Evolutionary conservation across 768 basidiomycete species (phyloP).

Genomic region (Zangia roseola): DNA sequence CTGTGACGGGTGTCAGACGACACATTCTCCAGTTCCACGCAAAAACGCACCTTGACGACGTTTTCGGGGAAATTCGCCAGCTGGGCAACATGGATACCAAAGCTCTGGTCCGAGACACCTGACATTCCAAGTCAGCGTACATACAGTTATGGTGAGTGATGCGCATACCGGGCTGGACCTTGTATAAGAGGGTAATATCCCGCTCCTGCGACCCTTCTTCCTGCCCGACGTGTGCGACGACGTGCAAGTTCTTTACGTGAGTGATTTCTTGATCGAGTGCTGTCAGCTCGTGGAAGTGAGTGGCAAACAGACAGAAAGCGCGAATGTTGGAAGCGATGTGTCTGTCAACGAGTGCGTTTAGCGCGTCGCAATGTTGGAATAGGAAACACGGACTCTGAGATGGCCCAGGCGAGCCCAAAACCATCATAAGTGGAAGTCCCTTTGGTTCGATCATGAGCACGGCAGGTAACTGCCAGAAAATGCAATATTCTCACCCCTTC

Average conservation of each 20-base stretch:
- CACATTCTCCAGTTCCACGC: background rate
- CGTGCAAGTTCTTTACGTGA: slow-evolving; percentile 93
- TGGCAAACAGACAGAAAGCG: slow-evolving; percentile 95
- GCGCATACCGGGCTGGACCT: slow-evolving; percentile 70
- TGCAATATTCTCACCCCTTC: slow-evolving; percentile 56
- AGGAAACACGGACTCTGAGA: slow-evolving; percentile 74
- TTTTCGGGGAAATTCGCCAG: slow-evolving; percentile 97
- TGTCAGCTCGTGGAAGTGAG: slow-evolving; percentile 97
- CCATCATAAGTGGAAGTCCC: slow-evolving; percentile 97
- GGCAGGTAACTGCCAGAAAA: background rate
- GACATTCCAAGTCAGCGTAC: background rate
- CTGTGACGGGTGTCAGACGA: slow-evolving; percentile 36
- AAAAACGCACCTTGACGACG: slow-evolving; percentile 70
- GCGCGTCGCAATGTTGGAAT: background rate
- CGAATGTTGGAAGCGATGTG: slow-evolving; percentile 91
- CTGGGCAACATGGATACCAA: slow-evolving; percentile 96
- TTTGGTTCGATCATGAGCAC: slow-evolving; percentile 28
- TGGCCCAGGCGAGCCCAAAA: slow-evolving; percentile 97
- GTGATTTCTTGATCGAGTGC: slow-evolving; percentile 81
- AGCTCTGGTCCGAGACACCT: slow-evolving; percentile 96
- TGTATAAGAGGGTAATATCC: slow-evolving; percentile 81
- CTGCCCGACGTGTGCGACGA: slow-evolving; percentile 84
- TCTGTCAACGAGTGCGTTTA: slow-evolving; percentile 40
- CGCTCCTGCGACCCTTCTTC: slow-evolving; percentile 47
- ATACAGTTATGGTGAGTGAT: background rate